Percentiles rank a stretch among this genome's conserved stretches.
These are phyloP conservation scores for Maudiozyma bulderi DNA, from an alignment of 805 yeast species.

Conservation along the genomic window DNA sequence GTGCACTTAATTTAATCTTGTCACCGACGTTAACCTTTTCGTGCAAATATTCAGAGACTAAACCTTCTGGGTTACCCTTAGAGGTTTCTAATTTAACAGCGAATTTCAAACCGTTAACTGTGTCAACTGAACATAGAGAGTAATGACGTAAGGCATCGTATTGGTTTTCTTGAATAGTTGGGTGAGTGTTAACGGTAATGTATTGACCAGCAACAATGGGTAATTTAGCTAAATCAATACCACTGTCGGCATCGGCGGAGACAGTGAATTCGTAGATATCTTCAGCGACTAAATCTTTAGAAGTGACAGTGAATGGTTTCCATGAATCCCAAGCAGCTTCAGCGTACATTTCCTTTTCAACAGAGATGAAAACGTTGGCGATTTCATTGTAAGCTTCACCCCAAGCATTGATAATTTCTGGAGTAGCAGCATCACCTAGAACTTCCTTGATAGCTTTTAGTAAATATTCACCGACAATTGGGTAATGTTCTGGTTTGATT, in stretches of 20 bases:
- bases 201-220: slow-evolving; percentile 34
- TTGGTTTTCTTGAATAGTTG: slow-evolving; percentile 30
- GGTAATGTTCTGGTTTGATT: slow-evolving; percentile 54
- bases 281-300: slow-evolving; percentile 35
- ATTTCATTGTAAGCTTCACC: slow-evolving; percentile 51
- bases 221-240: slow-evolving; percentile 14
- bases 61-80: slow-evolving; percentile 31
- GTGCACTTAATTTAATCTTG: slow-evolving; percentile 42
- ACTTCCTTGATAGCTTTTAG: slow-evolving; percentile 44
- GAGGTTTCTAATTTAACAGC: slow-evolving; percentile 41
- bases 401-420: slow-evolving; percentile 55
- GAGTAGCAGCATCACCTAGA: slow-evolving; percentile 53
- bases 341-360: slow-evolving; percentile 42
- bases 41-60: slow-evolving; percentile 43
- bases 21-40: slow-evolving; percentile 40
- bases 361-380: slow-evolving; percentile 49
- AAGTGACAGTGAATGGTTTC: slow-evolving; percentile 39
- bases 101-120: slow-evolving; percentile 40
- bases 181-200: slow-evolving; percentile 29
- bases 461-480: slow-evolving; percentile 52
- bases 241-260: slow-evolving; percentile 35
- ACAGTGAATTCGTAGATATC: slow-evolving; percentile 46
- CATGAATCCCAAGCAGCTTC: slow-evolving; percentile 52
- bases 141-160: slow-evolving; percentile 47
- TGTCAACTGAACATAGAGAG: slow-evolving; percentile 38